Evolutionary conservation across 257 asterid species (phyloP).

Genomic region (Eucommia ulmoides): DNA sequence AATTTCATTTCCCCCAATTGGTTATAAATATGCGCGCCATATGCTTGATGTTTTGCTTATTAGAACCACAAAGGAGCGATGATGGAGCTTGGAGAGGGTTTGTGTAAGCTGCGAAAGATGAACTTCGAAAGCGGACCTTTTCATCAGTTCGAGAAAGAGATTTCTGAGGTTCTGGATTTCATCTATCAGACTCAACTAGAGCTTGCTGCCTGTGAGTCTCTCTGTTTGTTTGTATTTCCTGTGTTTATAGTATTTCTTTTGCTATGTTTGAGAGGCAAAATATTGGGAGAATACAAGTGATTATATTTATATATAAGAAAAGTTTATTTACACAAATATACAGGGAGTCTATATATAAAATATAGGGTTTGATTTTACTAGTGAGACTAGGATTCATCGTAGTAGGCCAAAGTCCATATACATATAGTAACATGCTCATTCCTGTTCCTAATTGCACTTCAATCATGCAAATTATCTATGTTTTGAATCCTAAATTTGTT

Average conservation of each 20-base stretch:
- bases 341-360: too few species aligned
- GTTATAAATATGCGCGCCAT: neutral
- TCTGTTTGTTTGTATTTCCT: too few species aligned
- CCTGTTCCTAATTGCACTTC: too few species aligned
- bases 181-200: constrained; percentile 70
- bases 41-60: neutral
- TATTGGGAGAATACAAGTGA: neutral
- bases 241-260: too few species aligned
- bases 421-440: too few species aligned
- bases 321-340: neutral
- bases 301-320: neutral
- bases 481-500: too few species aligned
- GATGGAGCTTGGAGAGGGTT: constrained; percentile 93
- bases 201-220: constrained; percentile 66
- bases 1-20: neutral
- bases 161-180: constrained; percentile 61
- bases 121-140: constrained; percentile 69
- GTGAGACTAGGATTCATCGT: too few species aligned
- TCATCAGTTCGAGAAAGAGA: constrained; percentile 51
- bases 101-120: constrained; percentile 71
- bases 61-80: constrained; percentile 88
- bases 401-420: too few species aligned
- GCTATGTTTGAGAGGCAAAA: neutral
- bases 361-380: too few species aligned
- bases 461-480: too few species aligned